These are phyloP conservation scores for Taphrina populina DNA, from an alignment of 1,139 yeast species.

Conservation along the genomic window DNA sequence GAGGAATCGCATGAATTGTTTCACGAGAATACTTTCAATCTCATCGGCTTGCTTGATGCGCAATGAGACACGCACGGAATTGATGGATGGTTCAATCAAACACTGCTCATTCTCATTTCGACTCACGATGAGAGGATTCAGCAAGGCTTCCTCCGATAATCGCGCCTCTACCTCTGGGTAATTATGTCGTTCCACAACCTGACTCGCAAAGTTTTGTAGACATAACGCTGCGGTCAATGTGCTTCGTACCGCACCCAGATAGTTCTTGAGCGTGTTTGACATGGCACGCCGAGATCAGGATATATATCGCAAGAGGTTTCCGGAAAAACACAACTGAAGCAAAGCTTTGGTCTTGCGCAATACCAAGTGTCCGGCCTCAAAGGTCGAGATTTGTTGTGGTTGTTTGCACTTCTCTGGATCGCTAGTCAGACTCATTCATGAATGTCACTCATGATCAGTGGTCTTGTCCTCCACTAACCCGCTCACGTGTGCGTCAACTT, in stretches of 20 bases:
- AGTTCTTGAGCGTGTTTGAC: slow-evolving; percentile 87
- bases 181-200: slow-evolving; percentile 93
- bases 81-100: slow-evolving; percentile 88
- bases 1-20: slow-evolving; percentile 86
- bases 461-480: too few species aligned
- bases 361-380: too few species aligned
- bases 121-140: slow-evolving; percentile 86
- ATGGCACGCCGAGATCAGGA: too few species aligned
- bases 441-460: too few species aligned
- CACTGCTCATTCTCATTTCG: slow-evolving; percentile 93
- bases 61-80: slow-evolving; percentile 79
- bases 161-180: slow-evolving; percentile 93
- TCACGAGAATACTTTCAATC: slow-evolving; percentile 89
- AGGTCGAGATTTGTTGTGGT: too few species aligned
- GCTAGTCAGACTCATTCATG: too few species aligned
- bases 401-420: too few species aligned
- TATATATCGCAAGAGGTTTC: too few species aligned
- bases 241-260: slow-evolving; percentile 86
- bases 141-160: slow-evolving; percentile 72
- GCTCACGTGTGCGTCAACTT: too few species aligned
- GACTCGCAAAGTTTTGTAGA: slow-evolving; percentile 90
- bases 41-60: slow-evolving; percentile 97
- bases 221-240: slow-evolving; percentile 95
- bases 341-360: too few species aligned
- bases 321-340: too few species aligned